Evolutionary conservation across 129 eudicot genomes (phyloP).

Genomic region (Centella asiatica): DNA sequence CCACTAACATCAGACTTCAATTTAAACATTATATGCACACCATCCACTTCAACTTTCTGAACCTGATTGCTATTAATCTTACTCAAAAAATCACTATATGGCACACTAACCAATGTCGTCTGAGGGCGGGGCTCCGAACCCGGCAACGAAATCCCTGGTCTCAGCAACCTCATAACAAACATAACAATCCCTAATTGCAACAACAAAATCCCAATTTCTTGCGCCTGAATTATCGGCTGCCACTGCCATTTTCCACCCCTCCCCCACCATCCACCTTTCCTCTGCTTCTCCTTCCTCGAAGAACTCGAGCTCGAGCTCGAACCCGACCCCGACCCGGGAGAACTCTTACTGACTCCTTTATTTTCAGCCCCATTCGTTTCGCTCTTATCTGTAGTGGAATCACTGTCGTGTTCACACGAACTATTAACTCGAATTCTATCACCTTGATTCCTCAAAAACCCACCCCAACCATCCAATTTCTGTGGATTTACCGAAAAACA

Average conservation of each 20-base stretch:
- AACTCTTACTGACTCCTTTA: constrained; percentile 19
- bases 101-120: constrained; percentile 64
- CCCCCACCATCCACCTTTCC: constrained; percentile 53
- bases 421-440: constrained; percentile 46
- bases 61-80: constrained; percentile 69
- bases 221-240: constrained; percentile 89
- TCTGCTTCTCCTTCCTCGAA: constrained; percentile 51
- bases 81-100: constrained; percentile 83
- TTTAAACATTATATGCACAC: constrained; percentile 84
- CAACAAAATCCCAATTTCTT: constrained; percentile 71
- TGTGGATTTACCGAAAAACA: constrained; percentile 28
- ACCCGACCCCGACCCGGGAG: constrained; percentile 12
- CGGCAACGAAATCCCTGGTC: constrained; percentile 74
- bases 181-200: constrained; percentile 82
- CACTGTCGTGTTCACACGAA: constrained; percentile 59
- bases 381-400: constrained; percentile 36
- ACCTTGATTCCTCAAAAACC: constrained; percentile 20
- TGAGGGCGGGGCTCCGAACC: constrained; percentile 78
- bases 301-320: constrained; percentile 21
- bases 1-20: constrained; percentile 49
- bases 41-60: constrained; percentile 97
- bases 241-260: constrained; percentile 68
- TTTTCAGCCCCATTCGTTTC: constrained; percentile 31
- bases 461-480: constrained; percentile 26
- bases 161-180: constrained; percentile 69